These are phyloP conservation scores for Mrakia gelida DNA, from an alignment of 768 basidiomycete genomes.

Conservation along the genomic window DNA sequence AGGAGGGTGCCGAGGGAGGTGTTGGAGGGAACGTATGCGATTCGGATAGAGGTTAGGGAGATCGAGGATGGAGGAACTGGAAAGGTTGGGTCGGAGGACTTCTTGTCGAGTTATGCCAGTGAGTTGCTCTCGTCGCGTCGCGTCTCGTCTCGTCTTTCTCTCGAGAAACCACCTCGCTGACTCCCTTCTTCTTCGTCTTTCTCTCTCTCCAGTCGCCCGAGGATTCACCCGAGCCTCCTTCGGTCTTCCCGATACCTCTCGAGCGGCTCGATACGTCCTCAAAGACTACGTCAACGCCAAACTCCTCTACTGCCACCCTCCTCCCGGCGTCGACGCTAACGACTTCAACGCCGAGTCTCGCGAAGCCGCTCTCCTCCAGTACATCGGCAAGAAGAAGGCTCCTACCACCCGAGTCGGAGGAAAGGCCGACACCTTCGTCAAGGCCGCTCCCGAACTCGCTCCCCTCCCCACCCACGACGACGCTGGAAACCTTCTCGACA, in stretches of 20 bases:
- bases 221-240: constrained; percentile 90
- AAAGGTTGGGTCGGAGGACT: constrained; percentile 63
- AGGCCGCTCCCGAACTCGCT: constrained; percentile 36
- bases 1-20: constrained; percentile 74
- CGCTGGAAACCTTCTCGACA: constrained; percentile 36
- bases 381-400: constrained; percentile 77
- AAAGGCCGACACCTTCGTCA: constrained; percentile 75
- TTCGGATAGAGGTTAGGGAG: constrained; percentile 61
- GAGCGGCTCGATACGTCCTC: constrained; percentile 82
- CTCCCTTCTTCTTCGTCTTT: constrained; percentile 18
- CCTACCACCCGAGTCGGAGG: constrained; percentile 81
- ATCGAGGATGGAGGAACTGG: constrained; percentile 83
- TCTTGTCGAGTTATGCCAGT: constrained; percentile 90
- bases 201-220: constrained; percentile 65
- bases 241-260: constrained; percentile 95
- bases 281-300: constrained; percentile 98
- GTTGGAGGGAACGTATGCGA: constrained; percentile 84
- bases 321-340: constrained; percentile 57
- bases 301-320: constrained; percentile 82
- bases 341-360: constrained; percentile 72
- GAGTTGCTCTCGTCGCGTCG: constrained; percentile 44
- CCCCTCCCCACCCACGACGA: constrained; percentile 36
- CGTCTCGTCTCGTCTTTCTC: background rate
- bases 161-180: constrained; percentile 17
- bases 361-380: constrained; percentile 52